phyloP scores from a whole-genome alignment of 2,329 filamentous ascomycete genomes.

The Exserohilum rostratum region DNA sequence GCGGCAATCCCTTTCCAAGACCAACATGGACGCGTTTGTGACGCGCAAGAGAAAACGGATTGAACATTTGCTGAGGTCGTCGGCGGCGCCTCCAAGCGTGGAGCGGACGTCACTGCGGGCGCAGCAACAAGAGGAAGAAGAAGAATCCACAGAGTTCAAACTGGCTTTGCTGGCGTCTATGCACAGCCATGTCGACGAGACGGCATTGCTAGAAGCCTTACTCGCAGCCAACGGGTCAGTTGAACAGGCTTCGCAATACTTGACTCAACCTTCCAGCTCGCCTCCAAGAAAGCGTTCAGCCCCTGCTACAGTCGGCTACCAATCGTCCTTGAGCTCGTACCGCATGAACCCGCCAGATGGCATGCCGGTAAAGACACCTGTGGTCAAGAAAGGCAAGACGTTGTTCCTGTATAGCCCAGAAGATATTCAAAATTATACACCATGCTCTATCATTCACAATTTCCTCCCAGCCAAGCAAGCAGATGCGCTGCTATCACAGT shows the following conservation, averaged over 20 bases:
- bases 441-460: conserved; percentile 91
- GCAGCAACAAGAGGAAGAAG: neutral
- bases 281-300: conserved; percentile 42
- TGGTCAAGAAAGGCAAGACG: conserved; percentile 80
- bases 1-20: neutral
- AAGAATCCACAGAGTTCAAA: conserved; percentile 89
- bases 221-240: conserved; percentile 80
- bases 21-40: conserved; percentile 48
- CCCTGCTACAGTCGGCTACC: conserved; percentile 46
- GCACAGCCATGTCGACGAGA: conserved; percentile 67
- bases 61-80: conserved; percentile 11
- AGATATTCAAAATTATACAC: conserved; percentile 82
- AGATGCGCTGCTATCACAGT: conserved; percentile 73
- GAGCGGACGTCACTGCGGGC: neutral
- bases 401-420: conserved; percentile 81
- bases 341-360: conserved; percentile 18
- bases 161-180: conserved; percentile 82
- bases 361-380: conserved; percentile 44
- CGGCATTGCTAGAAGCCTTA: conserved; percentile 76
- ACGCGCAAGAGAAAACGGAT: conserved; percentile 45
- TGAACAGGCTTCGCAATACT: conserved; percentile 63
- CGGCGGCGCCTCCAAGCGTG: neutral
- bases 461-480: conserved; percentile 78
- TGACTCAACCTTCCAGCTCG: conserved; percentile 50
- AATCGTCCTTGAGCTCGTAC: conserved; percentile 50